A percentile compares a stretch with the other conserved stretches of the same genome.
Conservation (phyloP, 1,139 yeast genomes). For the Taiozyma sp. region DNA sequence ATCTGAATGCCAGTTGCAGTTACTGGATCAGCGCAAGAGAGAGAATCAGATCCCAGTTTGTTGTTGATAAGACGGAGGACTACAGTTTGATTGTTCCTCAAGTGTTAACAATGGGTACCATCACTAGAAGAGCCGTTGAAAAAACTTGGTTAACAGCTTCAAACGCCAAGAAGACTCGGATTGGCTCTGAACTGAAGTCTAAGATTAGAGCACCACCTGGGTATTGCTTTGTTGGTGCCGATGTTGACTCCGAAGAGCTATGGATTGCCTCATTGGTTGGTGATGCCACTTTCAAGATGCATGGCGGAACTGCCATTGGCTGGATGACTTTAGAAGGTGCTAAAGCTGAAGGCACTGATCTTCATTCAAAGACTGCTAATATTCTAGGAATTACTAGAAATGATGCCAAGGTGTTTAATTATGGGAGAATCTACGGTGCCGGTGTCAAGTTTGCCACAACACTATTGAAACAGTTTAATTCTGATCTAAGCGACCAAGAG, state of each 20-base stretch:
- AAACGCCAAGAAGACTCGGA: slow-evolving; percentile 76
- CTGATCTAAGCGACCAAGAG: slow-evolving; percentile 57
- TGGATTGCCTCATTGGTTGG: slow-evolving; percentile 98
- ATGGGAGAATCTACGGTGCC: slow-evolving; percentile 97
- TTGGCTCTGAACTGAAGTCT: slow-evolving; percentile 92
- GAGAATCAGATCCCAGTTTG: slow-evolving; percentile 80
- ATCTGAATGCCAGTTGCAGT: slow-evolving; percentile 71
- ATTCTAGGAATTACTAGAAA: slow-evolving; percentile 85
- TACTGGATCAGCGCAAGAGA: slow-evolving; percentile 94
- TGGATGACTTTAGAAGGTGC: slow-evolving; percentile 99
- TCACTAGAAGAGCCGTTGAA: slow-evolving; percentile 94
- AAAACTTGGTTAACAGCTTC: slow-evolving; percentile 98
- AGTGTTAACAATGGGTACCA: slow-evolving; percentile 90
- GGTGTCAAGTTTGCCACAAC: slow-evolving; percentile 87
- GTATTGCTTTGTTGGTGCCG: slow-evolving; percentile 92
- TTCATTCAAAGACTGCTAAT: slow-evolving; percentile 90
- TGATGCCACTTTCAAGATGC: slow-evolving; percentile 81
- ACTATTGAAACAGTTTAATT: slow-evolving; percentile 76
- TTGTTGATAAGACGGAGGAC: slow-evolving; percentile 45
- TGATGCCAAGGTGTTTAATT: slow-evolving; percentile 93
- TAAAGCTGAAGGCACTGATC: slow-evolving; percentile 83
- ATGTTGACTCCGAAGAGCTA: slow-evolving; percentile 95
- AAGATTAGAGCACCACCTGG: slow-evolving; percentile 85
- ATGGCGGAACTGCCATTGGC: slow-evolving; percentile 95
- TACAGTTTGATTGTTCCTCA: slow-evolving; percentile 65